Evolutionary conservation across 2,329 filamentous ascomycete genomes (phyloP).

Genomic region (Fusarium pseudocircinatum): DNA sequence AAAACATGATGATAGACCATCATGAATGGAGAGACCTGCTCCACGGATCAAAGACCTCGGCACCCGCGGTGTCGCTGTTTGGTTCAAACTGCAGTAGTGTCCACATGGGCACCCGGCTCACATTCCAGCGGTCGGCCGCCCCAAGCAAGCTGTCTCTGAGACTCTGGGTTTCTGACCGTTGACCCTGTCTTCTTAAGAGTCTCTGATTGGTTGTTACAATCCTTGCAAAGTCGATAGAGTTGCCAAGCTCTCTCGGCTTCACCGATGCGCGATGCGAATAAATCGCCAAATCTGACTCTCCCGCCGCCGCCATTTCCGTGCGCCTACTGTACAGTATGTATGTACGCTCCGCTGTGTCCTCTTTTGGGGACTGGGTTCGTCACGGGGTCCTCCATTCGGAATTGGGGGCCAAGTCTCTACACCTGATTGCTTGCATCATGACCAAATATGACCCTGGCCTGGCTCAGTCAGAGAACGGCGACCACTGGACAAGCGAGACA

Average conservation of each 20-base stretch:
- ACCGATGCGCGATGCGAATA: slow-evolving; percentile 42
- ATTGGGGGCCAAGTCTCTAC: slow-evolving; percentile 1
- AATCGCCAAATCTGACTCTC: slow-evolving; percentile 33
- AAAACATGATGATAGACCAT: slow-evolving; percentile 8
- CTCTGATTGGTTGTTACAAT: slow-evolving; percentile 26
- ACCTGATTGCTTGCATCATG: slow-evolving; percentile 19
- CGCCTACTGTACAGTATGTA: not conserved
- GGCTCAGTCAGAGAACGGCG: not conserved
- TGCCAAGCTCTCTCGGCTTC: slow-evolving; percentile 41
- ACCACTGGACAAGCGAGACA: slow-evolving; percentile 3
- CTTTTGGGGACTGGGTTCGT: slow-evolving; percentile 33
- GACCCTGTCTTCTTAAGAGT: slow-evolving; percentile 3
- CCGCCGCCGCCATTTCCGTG: slow-evolving; percentile 29
- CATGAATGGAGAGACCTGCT: slow-evolving; percentile 5
- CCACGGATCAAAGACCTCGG: slow-evolving; percentile 14
- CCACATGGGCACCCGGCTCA: slow-evolving; percentile 20
- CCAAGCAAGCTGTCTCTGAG: slow-evolving; percentile 19
- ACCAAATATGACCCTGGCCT: not conserved
- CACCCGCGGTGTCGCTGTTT: slow-evolving; percentile 9
- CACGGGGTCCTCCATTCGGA: slow-evolving; percentile 22
- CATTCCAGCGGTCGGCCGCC: slow-evolving; percentile 42
- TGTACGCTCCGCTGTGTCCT: slow-evolving; percentile 24
- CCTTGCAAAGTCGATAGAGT: slow-evolving; percentile 37
- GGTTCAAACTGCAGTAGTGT: slow-evolving; percentile 11
- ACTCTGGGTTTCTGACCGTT: slow-evolving; percentile 19